Evolutionary conservation across 2,329 filamentous ascomycete species (phyloP), one percentile per base, ranked within the genome.

Genomic region (Fusarium kyushuense): DNA sequence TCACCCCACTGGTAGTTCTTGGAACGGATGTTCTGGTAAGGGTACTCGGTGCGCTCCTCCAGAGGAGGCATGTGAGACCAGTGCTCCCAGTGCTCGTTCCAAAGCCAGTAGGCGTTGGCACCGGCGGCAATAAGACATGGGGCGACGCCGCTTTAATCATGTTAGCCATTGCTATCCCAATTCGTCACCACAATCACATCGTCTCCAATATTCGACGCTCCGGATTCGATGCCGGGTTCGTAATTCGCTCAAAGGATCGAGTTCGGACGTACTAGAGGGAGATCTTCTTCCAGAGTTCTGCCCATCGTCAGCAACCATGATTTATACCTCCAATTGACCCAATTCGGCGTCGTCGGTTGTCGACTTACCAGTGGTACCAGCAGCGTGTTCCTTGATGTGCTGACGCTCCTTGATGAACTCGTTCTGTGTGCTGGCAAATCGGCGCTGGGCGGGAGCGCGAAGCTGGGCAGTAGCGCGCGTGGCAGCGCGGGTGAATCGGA

Each of bases 11-110:
- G 90, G 87, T 83, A 99, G 89, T 97, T 97, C 90, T 96, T 97
- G 80, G 89, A 88, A 80, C 96, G 92, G 81, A 99, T 92, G 87
- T 99, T 99, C 89, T 97, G 93, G 89, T 97, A 99, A 63, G 94
- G 84, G 84, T 98, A 99, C 86, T 98, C 93, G 76, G 87, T 83
- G 78, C 92, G 91, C 84, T 99, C 96, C 86, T 97, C 93, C 74
- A 95, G 86, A 72, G 96, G 92, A 64, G 92, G 89, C 81, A 92
- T 83, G 84, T 98, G 95, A 54, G 81, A 83, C 89, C 91, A 93
- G 87, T 99, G 96, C 83, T 96, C 92, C 95, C 95, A 98, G 84
- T 99, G 96, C 84, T 96, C 93, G 76, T 88, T 90, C 93, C 94
- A 99, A 69, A 97, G 89, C 78, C 90, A 89, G 81, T 92, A 97